Percentiles rank a stretch among this genome's conserved stretches.
Conservation (phyloP, 1,139 yeast genomes). For the Saccharomyces hybrid region DNA sequence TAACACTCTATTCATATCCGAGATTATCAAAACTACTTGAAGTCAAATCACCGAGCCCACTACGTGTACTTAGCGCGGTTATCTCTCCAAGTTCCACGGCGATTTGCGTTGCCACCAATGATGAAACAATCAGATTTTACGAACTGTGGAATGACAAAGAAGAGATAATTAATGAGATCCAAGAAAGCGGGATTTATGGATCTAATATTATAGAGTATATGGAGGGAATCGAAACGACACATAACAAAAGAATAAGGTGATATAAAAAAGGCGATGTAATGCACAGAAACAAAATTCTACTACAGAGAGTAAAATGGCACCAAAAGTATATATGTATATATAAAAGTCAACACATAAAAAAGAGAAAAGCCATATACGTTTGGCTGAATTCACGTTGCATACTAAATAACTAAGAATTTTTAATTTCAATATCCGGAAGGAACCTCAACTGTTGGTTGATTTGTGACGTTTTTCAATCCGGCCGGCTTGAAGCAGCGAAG, state of each 20-base stretch:
- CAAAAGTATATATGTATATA: background rate
- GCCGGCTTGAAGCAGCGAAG: background rate
- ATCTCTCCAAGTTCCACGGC: constrained; percentile 54
- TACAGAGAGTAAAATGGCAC: background rate
- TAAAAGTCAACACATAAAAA: too few relatives aligned
- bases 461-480: background rate
- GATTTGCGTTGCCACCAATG: constrained; percentile 69
- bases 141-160: constrained; percentile 50
- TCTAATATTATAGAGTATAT: constrained; percentile 51
- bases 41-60: constrained; percentile 46
- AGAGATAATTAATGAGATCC: constrained; percentile 34
- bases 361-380: background rate
- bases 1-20: constrained; percentile 63
- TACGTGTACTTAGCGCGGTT: constrained; percentile 60
- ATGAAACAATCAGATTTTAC: constrained; percentile 67
- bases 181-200: constrained; percentile 43
- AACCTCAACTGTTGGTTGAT: background rate
- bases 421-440: background rate
- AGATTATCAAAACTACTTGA: constrained; percentile 43
- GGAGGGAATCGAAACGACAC: constrained; percentile 42
- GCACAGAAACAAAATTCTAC: background rate
- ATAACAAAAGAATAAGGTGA: constrained; percentile 27
- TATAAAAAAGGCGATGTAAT: background rate
- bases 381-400: background rate
- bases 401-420: background rate